A percentile compares a stretch with the other conserved stretches of the same genome.
Conservation (phyloP, 2,329 filamentous ascomycete species). For the Pseudogymnoascus verrucosus region DNA sequence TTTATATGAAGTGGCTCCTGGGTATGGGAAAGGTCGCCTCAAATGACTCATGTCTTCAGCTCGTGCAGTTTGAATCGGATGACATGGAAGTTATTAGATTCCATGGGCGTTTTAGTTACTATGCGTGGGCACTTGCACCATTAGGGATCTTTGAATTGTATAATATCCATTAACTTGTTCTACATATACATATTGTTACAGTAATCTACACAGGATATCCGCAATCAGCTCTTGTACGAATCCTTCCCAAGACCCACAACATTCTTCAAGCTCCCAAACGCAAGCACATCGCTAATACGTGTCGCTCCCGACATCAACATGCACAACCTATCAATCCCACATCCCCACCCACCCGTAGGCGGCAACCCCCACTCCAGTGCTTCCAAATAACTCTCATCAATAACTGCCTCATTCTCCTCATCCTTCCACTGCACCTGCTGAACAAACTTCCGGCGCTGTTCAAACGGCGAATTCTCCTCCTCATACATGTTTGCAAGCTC, state of each 20-base stretch:
- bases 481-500: constrained; percentile 97
- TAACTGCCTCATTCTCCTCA: constrained; percentile 24
- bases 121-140: not conserved
- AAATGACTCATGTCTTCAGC: not conserved
- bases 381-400: constrained; percentile 67
- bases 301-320: constrained; percentile 80
- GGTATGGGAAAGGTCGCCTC: not conserved
- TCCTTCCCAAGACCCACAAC: constrained; percentile 42
- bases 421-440: constrained; percentile 41
- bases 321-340: constrained; percentile 79
- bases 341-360: constrained; percentile 96
- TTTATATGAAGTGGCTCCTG: not conserved
- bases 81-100: not conserved
- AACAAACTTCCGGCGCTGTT: constrained; percentile 76
- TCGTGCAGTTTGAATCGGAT: not conserved
- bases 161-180: not conserved
- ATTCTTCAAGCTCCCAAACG: constrained; percentile 77
- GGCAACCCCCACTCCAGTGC: constrained; percentile 83
- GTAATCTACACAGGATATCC: not conserved
- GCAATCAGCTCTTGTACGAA: not conserved
- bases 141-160: constrained; percentile 3
- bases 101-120: constrained; percentile 2
- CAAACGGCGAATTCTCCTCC: constrained; percentile 88
- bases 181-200: constrained; percentile 5
- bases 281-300: constrained; percentile 77